Evolutionary conservation across 2,329 filamentous ascomycete genomes (phyloP).

Genomic region (Trichoderma hamatum): DNA sequence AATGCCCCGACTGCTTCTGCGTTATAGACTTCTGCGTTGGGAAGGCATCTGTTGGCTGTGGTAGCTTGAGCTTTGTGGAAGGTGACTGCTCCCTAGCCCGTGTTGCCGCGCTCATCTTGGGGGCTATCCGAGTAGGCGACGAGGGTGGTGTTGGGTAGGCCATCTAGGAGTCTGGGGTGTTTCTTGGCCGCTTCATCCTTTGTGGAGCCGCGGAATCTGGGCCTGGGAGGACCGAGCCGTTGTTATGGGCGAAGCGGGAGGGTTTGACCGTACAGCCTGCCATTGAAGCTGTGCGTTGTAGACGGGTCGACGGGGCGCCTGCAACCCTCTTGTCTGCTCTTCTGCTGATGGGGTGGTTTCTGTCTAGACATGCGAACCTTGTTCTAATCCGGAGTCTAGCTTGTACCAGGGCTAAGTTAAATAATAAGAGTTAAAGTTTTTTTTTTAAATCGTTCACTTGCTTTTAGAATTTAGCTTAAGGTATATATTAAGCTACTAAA

Average conservation of each 20-base stretch:
- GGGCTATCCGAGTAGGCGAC: not conserved
- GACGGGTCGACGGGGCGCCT: not conserved
- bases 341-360: not conserved
- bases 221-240: not conserved
- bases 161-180: not conserved
- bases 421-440: no score
- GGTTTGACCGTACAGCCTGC: not conserved
- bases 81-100: not conserved
- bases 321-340: not conserved
- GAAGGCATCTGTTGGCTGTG: not conserved
- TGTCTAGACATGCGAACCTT: not conserved
- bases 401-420: not conserved
- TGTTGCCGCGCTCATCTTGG: not conserved
- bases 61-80: not conserved
- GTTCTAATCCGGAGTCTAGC: not conserved
- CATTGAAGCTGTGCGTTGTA: not conserved
- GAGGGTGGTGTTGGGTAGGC: not conserved
- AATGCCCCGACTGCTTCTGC: not conserved
- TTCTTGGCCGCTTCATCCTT: not conserved
- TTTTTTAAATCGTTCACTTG: no score
- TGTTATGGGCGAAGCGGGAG: not conserved
- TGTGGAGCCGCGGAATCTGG: not conserved
- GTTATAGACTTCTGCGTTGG: not conserved
- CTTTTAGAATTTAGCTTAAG: no score
- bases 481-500: no score